Base-by-base conservation (phyloP, 768 basidiomycete genomes). In the Leucosporidium yakuticum region DNA sequence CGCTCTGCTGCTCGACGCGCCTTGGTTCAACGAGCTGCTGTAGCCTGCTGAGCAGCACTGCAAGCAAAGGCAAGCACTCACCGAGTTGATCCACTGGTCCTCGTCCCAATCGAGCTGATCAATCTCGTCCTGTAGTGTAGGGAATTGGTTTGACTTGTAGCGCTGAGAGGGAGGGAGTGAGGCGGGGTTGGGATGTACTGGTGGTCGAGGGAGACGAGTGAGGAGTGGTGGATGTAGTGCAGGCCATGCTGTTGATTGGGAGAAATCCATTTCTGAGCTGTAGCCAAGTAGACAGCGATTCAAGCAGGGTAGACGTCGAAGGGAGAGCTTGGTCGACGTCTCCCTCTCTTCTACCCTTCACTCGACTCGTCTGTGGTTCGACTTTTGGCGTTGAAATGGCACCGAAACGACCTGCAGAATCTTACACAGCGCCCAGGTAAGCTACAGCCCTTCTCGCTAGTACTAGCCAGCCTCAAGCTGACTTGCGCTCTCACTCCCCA, bases 101-200 rank as follows among this genome's bases (percentile, higher is more conserved):
- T 68, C 67, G 3, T 68, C 61, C 14, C 44, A 50, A 56, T 71
- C 70, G 23, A 68, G 44, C 17, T 25, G 47, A 7, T 62, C 49
- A 2, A 31, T 20, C 4, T 71, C 67, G 57, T 68, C 61, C 58
- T 71, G 67, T 14, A 68, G 36, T 19, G 63, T 65, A 11, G 62
- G 49, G 50, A 19, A 55, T 2, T 53, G 58, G 17, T 25, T 31
- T 4, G 29, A 23, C 51, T 29, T 51, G 39, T 25, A 49, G 11
- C 58, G 34, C 8, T 19, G 12, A 44, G 67, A 62, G 31, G 65
- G n/a, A 6, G 69, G 59, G 48, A 64, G 53, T 0, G 44, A 57
- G 8, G 21, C 9, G 1, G 59, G 63, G 23, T 57, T 25, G 0
- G 54, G 47, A 54, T 49, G 63, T 1, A 51, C 57, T 15, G 20